phyloP scores from a whole-genome alignment of 257 asterid genomes.

The Cinchona pubescens region DNA sequence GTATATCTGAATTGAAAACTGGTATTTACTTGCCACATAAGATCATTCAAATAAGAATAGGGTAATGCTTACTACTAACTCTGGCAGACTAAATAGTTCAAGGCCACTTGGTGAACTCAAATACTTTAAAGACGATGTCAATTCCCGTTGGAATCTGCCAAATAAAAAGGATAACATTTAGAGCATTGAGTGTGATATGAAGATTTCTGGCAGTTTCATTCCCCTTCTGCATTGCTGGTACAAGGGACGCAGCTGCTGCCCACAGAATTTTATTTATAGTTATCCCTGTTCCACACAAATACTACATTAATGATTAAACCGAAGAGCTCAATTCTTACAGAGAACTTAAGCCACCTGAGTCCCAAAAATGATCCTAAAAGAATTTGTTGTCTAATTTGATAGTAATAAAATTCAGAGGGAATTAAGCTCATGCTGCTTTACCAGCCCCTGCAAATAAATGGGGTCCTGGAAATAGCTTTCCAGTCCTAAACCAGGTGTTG shows the following conservation, averaged over 20 bases:
- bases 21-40: neutral
- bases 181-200: constrained; percentile 63
- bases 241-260: constrained; percentile 96
- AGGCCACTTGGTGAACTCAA: constrained; percentile 84
- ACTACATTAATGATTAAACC: too few species aligned
- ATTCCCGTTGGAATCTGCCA: constrained; percentile 92
- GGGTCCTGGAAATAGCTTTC: constrained; percentile 96
- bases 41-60: too few species aligned
- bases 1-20: neutral
- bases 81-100: constrained; percentile 26
- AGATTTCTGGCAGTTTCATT: constrained; percentile 84
- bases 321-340: neutral
- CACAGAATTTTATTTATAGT: constrained; percentile 81
- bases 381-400: neutral
- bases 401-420: neutral
- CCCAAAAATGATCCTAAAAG: neutral
- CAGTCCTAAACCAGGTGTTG: constrained; percentile 82
- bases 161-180: constrained; percentile 70
- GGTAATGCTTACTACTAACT: neutral
- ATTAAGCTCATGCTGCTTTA: constrained; percentile 14
- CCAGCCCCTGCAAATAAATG: constrained; percentile 93
- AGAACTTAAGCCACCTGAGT: neutral
- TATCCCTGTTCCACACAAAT: constrained; percentile 50
- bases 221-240: constrained; percentile 95
- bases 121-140: constrained; percentile 69